Conservation (phyloP, 257 asterid genomes). For the Ligustrum vulgare region DNA sequence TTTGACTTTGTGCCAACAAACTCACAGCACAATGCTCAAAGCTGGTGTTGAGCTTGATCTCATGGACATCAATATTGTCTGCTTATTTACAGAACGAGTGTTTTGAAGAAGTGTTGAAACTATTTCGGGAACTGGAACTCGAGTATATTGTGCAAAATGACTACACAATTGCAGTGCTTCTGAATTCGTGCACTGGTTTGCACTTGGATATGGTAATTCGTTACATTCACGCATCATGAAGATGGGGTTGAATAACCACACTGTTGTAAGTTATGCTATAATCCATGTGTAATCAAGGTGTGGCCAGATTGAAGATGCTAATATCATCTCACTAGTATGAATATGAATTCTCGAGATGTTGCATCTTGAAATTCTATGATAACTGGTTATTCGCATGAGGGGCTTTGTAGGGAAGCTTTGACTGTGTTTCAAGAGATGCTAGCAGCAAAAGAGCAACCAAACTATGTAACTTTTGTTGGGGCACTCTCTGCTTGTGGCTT, state of each 20-base stretch:
- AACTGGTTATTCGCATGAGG: conserved; percentile 68
- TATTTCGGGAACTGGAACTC: conserved; percentile 55
- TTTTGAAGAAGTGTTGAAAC: conserved; percentile 73
- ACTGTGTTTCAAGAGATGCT: conserved; percentile 56
- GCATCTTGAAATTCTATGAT: conserved; percentile 79
- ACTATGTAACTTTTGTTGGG: conserved; percentile 68
- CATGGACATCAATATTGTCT: conserved; percentile 72
- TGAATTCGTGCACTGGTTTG: conserved; percentile 71
- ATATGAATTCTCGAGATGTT: conserved; percentile 44
- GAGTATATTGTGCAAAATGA: conserved; percentile 66
- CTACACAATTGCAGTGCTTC: conserved; percentile 61
- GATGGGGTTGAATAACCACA: conserved; percentile 51
- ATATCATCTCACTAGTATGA: conserved; percentile 35
- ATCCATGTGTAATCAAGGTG: conserved; percentile 68
- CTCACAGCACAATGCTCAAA: conserved; percentile 53
- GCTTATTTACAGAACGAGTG: conserved; percentile 70
- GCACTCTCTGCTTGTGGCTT: conserved; percentile 81
- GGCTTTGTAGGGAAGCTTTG: conserved; percentile 71
- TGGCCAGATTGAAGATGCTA: conserved; percentile 65
- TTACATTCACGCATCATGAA: conserved; percentile 62
- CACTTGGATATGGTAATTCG: conserved; percentile 64
- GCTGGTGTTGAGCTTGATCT: conserved; percentile 46
- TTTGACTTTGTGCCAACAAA: conserved; percentile 61
- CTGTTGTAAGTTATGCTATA: conserved; percentile 59
- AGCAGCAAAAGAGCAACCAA: conserved; percentile 51